Conservation (phyloP, 768 basidiomycete species). For the Trametes meyenii region DNA sequence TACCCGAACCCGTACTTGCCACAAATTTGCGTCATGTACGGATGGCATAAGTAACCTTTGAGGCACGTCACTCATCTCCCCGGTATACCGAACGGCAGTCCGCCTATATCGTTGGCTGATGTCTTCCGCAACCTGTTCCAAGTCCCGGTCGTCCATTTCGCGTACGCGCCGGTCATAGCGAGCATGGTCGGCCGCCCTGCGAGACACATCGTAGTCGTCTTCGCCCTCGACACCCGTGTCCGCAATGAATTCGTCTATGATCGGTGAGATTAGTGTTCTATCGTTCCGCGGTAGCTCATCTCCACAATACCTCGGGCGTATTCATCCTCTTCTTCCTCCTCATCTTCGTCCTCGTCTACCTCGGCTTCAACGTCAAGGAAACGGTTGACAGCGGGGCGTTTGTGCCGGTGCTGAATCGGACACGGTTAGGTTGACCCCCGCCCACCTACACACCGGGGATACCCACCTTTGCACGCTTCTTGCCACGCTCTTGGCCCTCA, state of each 20-base stretch:
- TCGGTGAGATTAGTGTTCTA: background rate
- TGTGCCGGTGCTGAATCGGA: constrained; percentile 55
- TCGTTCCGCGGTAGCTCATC: constrained; percentile 35
- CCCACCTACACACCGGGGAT: constrained; percentile 18
- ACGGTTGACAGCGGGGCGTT: constrained; percentile 63
- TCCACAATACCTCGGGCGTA: constrained; percentile 47
- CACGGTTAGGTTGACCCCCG: constrained; percentile 11
- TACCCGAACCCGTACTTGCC: constrained; percentile 95
- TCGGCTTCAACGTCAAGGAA: constrained; percentile 97
- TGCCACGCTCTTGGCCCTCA: constrained; percentile 48
- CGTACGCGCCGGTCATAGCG: constrained; percentile 71
- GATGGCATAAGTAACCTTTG: constrained; percentile 95
- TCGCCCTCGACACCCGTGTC: constrained; percentile 62
- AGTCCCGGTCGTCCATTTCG: constrained; percentile 75
- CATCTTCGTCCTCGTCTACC: constrained; percentile 96
- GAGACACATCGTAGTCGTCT: constrained; percentile 59
- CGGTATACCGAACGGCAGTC: constrained; percentile 74
- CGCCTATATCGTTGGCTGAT: constrained; percentile 78
- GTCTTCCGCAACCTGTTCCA: constrained; percentile 83
- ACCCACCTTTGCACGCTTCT: constrained; percentile 71
- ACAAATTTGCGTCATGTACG: constrained; percentile 92
- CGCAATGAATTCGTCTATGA: constrained; percentile 71
- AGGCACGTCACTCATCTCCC: constrained; percentile 92
- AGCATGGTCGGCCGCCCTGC: constrained; percentile 62
- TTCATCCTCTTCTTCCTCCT: constrained; percentile 86